Conservation (phyloP, 495 filamentous ascomycete genomes). For the Neurospora discreta region DNA sequence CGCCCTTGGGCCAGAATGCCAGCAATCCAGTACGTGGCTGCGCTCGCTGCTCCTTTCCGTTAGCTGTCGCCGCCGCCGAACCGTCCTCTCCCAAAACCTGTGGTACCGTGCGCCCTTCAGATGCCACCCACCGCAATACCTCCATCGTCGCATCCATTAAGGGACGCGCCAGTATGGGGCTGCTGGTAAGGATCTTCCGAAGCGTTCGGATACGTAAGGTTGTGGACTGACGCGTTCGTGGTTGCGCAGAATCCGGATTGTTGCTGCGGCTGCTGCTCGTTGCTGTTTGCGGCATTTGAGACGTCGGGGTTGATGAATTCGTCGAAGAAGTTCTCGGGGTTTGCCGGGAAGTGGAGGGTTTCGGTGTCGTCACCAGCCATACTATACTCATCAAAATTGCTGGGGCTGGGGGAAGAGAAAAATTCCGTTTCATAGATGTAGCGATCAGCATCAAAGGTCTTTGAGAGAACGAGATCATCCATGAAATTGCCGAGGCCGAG, state of each 20-base stretch:
- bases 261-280: constrained; percentile 22
- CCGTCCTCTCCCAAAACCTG: constrained; percentile 29
- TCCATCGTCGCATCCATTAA: constrained; percentile 82
- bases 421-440: constrained; percentile 66
- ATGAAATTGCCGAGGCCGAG: constrained; percentile 56
- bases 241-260: constrained; percentile 27
- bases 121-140: constrained; percentile 60
- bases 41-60: constrained; percentile 23
- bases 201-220: constrained; percentile 40
- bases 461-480: constrained; percentile 52
- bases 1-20: constrained; percentile 29
- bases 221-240: constrained; percentile 31
- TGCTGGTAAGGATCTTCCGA: constrained; percentile 59
- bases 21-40: constrained; percentile 21
- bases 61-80: constrained; percentile 20
- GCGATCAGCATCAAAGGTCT: constrained; percentile 51
- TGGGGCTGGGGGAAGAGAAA: constrained; percentile 55
- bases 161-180: constrained; percentile 84
- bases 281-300: constrained; percentile 21
- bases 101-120: constrained; percentile 34
- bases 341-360: constrained; percentile 38
- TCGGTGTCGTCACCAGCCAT: constrained; percentile 62
- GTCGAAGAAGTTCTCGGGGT: constrained; percentile 33
- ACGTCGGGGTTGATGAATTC: constrained; percentile 40
- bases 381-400: constrained; percentile 71